phyloP scores from a whole-genome alignment of 164 flowering plant genomes.

The Berberis vulgaris region DNA sequence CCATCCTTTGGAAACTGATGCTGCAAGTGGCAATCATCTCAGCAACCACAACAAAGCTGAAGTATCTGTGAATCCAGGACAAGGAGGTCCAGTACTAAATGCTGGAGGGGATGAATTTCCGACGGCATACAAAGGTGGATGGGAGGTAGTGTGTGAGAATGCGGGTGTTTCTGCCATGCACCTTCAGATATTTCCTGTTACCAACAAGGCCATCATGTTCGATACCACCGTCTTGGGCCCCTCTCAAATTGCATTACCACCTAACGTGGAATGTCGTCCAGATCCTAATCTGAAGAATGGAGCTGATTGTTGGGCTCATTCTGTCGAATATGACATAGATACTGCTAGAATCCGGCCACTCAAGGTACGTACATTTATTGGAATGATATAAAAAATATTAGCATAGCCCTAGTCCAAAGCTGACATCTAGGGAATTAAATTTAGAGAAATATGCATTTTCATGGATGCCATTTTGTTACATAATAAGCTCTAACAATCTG shows the following conservation, averaged over 20 bases:
- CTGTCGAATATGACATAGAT: slow-evolving; percentile 37
- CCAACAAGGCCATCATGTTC: slow-evolving; percentile 51
- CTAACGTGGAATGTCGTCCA: slow-evolving; percentile 25
- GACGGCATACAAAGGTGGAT: slow-evolving; percentile 26
- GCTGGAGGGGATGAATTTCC: slow-evolving; percentile 1
- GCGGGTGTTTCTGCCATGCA: slow-evolving; percentile 76
- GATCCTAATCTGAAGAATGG: background rate
- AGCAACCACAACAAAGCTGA: no score
- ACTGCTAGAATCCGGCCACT: slow-evolving; percentile 4
- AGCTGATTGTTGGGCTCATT: slow-evolving; percentile 66
- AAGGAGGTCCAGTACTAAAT: no score
- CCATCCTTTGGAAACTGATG: no score
- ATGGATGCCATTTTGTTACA: background rate
- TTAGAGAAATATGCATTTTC: background rate
- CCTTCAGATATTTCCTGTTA: slow-evolving; percentile 36
- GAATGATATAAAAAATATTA: no score
- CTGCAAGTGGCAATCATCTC: no score
- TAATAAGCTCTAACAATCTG: background rate
- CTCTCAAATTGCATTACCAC: slow-evolving; percentile 22
- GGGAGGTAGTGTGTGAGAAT: slow-evolving; percentile 35
- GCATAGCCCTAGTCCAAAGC: no score
- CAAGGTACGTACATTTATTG: background rate
- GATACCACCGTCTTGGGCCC: slow-evolving; percentile 51
- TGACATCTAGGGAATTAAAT: no score
- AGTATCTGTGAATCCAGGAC: no score